These are phyloP conservation scores for Artemisia argyi DNA, from an alignment of 129 eudicot species.

Conservation along the genomic window DNA sequence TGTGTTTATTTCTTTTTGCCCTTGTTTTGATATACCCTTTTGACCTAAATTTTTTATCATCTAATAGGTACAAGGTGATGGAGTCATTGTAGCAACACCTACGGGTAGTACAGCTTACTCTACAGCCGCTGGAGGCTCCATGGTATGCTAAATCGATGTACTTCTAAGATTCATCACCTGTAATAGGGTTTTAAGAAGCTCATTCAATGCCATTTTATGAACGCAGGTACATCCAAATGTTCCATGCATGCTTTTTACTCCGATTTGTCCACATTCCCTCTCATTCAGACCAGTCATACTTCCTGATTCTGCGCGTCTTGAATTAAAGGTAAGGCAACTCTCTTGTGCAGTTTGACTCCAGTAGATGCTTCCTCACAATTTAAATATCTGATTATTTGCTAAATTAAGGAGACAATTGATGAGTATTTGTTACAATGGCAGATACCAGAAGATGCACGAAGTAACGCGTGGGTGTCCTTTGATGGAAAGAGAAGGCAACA, in stretches of 20 bases:
- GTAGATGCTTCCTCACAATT: background rate
- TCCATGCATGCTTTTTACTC: constrained; percentile 99
- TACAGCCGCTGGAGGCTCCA: constrained; percentile 99
- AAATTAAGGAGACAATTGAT: constrained; percentile 11
- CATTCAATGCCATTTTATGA: constrained; percentile 5
- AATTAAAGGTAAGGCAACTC: constrained; percentile 61
- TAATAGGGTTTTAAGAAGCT: background rate
- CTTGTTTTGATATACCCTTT: no score
- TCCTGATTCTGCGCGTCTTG: constrained; percentile 98
- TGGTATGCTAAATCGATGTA: constrained; percentile 50
- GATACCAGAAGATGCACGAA: constrained; percentile 97
- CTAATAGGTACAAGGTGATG: constrained; percentile 95
- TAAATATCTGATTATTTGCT: background rate
- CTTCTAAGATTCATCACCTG: background rate
- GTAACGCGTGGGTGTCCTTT: constrained; percentile 99
- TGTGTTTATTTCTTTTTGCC: no score
- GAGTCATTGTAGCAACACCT: constrained; percentile 97
- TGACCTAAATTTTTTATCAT: background rate
- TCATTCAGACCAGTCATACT: constrained; percentile 99
- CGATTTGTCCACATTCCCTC: constrained; percentile 97
- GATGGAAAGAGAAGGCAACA: constrained; percentile 99
- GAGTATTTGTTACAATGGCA: constrained; percentile 20
- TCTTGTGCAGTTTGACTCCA: constrained; percentile 18
- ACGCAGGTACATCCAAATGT: constrained; percentile 99
- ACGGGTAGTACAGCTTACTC: constrained; percentile 99